Percentiles rank a stretch among this genome's conserved stretches.
phyloP scores from a whole-genome alignment of 192 early-diverging fungal genomes.

The Martensiomyces pterosporus region DNA sequence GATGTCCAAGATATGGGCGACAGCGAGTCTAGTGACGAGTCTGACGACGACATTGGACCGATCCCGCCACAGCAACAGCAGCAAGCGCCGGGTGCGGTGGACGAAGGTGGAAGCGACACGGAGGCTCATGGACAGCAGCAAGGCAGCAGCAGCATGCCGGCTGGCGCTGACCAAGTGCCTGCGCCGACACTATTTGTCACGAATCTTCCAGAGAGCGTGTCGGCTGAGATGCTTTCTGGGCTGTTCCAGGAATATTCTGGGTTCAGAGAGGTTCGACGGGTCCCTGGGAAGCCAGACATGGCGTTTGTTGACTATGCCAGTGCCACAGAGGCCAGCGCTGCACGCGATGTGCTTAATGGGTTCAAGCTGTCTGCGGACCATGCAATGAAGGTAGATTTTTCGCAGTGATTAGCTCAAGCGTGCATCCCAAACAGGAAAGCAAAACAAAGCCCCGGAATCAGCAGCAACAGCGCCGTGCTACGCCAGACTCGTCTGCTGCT shows the following conservation, averaged over 20 bases:
- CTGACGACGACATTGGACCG: constrained; percentile 38
- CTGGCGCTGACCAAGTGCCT: constrained; percentile 1
- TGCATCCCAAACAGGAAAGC: too few species aligned
- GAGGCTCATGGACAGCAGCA: background rate
- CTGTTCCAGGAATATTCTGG: constrained; percentile 49
- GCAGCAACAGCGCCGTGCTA: too few species aligned
- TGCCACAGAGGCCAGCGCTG: constrained; percentile 25
- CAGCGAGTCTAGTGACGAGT: constrained; percentile 7
- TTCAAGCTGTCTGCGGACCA: constrained; percentile 28
- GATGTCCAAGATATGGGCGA: constrained; percentile 10
- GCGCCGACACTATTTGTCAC: constrained; percentile 40
- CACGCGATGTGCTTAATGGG: constrained; percentile 38
- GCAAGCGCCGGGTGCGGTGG: too few species aligned
- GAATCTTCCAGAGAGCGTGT: constrained; percentile 31
- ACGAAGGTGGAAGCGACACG: too few species aligned
- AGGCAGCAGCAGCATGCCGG: too few species aligned
- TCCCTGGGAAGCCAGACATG: constrained; percentile 30
- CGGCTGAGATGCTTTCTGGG: constrained; percentile 26
- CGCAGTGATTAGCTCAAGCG: constrained; percentile 16
- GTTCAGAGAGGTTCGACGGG: constrained; percentile 35
- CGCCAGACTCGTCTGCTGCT: too few species aligned
- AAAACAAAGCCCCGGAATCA: too few species aligned
- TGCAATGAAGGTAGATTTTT: constrained; percentile 39
- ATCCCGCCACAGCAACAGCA: constrained; percentile 10
- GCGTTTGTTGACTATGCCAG: constrained; percentile 47